Percentiles rank a stretch among this genome's conserved stretches.
phyloP scores from a whole-genome alignment of 257 asterid genomes.

The Thymus quinquecostatus region DNA sequence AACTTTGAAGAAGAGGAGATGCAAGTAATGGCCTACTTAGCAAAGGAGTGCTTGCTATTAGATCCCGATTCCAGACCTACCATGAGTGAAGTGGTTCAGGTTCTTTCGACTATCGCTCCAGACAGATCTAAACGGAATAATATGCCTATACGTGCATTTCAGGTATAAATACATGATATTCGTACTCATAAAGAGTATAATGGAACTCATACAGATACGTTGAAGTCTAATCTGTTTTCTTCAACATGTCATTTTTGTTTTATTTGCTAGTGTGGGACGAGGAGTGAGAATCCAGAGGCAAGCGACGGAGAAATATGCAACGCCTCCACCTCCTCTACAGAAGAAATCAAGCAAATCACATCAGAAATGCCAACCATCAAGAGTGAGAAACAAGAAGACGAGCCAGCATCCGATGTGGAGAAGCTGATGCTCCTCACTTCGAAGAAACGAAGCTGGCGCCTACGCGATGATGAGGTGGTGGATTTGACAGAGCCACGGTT shows the following conservation, averaged over 20 bases:
- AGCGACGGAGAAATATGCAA: slow-evolving; percentile 24
- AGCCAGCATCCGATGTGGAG: slow-evolving; percentile 42
- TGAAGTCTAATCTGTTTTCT: neutral
- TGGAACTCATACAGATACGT: neutral
- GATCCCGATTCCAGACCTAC: slow-evolving; percentile 96
- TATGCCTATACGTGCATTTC: slow-evolving; percentile 46
- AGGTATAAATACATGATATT: slow-evolving; percentile 38
- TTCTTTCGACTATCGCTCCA: slow-evolving; percentile 82
- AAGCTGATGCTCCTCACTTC: slow-evolving; percentile 48
- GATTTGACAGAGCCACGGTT: slow-evolving; percentile 84
- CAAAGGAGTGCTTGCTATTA: slow-evolving; percentile 86
- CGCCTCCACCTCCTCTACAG: slow-evolving; percentile 39
- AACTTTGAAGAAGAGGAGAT: slow-evolving; percentile 76
- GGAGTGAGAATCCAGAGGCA: slow-evolving; percentile 30
- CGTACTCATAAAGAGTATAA: neutral
- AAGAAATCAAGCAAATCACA: slow-evolving; percentile 71
- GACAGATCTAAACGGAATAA: slow-evolving; percentile 72
- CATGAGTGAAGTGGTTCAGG: slow-evolving; percentile 93
- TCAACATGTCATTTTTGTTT: slow-evolving; percentile 35
- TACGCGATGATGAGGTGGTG: slow-evolving; percentile 63
- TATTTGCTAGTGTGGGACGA: slow-evolving; percentile 38
- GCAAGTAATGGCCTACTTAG: slow-evolving; percentile 94
- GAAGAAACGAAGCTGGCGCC: slow-evolving; percentile 39
- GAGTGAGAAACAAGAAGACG: slow-evolving; percentile 33
- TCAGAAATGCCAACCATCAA: slow-evolving; percentile 41